Conservation (phyloP, 2,329 filamentous ascomycete genomes). For the Orbilia ellipsospora region DNA sequence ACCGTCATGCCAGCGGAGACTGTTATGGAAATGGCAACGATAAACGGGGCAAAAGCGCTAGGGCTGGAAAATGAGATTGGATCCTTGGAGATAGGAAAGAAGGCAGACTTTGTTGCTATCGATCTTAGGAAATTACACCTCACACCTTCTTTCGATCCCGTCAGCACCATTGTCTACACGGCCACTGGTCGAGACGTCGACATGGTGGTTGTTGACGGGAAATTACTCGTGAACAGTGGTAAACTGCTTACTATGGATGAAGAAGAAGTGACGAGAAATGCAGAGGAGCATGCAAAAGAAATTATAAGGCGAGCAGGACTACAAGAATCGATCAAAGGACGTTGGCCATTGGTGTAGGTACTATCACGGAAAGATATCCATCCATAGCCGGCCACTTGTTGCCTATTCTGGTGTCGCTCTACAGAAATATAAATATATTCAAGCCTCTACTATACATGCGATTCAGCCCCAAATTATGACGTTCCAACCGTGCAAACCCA, state of each 20-base stretch:
- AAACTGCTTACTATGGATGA: constrained; percentile 63
- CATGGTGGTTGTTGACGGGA: constrained; percentile 64
- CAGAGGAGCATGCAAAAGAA: constrained; percentile 61
- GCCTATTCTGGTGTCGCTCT: too few relatives aligned
- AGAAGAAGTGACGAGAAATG: constrained; percentile 62
- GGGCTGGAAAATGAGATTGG: constrained; percentile 61
- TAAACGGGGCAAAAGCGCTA: constrained; percentile 66
- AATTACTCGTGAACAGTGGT: constrained; percentile 62
- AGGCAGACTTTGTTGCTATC: constrained; percentile 64
- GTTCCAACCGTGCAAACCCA: too few relatives aligned
- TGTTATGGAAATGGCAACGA: constrained; percentile 68
- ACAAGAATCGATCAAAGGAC: constrained; percentile 61
- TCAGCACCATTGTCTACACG: constrained; percentile 65
- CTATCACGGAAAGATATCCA: too few relatives aligned
- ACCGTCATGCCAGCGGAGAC: constrained; percentile 64
- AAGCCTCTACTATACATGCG: neutral
- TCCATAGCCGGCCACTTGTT: too few relatives aligned
- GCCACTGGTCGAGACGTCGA: constrained; percentile 65
- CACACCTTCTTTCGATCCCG: constrained; percentile 60
- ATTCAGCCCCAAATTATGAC: neutral
- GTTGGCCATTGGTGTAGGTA: constrained; percentile 61
- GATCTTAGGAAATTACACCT: constrained; percentile 59
- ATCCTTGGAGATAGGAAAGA: constrained; percentile 64
- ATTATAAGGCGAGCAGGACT: constrained; percentile 63
- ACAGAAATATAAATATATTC: too few relatives aligned